Base-by-base conservation (phyloP, 352 stramenopile species). In the Saprolegnia parasitica region DNA sequence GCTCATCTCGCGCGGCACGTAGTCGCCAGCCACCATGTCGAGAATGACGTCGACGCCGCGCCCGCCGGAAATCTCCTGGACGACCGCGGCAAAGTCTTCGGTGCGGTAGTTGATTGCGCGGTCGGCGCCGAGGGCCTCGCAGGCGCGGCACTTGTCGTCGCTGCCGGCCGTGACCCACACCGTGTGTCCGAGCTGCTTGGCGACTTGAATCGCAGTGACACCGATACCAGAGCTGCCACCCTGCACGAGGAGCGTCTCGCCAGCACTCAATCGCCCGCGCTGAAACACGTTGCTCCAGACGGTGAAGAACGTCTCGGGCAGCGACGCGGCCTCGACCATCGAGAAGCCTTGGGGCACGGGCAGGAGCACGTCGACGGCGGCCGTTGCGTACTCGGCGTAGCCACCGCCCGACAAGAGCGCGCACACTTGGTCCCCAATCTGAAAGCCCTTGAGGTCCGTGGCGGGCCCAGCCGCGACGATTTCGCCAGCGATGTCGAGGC, bases 211-310 rank as follows among this genome's bases (percentile, higher is more conserved):
- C 29, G 74, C 67, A n/a, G 65, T 78, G 21, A 74, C 67, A 18
- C 76, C 76, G 29, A 82, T 79, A 11, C 76, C 76, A 3, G 50
- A 70, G 4, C 67, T 66, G 56, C 71, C 75, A 26, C 76, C 75
- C 45, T 82, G 73, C 5, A 81, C 67, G n/a, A 82, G 55, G 55
- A 79, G 65, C 15, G 62, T 71, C 46, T 78, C 71, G 55, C 72
- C 71, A 24, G 40, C 52, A 29, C 68, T 61, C 13, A 75, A 18
- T 21, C 74, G 45, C 5, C 63, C 73, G 8, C 58, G 55, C 24
- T 77, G 67, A 37, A 80, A 77, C 11, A 81, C 61, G 56, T 81
- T 82, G 49, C 73, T 76, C 75, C 77, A 82, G 13, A 76, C 73
- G 3, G 76, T 81, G 52, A 81, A 79, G 56, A 68, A 72, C 1